Percentiles rank a stretch among this genome's conserved stretches.
Evolutionary conservation across 371 early-diverging fungal species (phyloP).

Genomic region (Synchytrium microbalum): DNA sequence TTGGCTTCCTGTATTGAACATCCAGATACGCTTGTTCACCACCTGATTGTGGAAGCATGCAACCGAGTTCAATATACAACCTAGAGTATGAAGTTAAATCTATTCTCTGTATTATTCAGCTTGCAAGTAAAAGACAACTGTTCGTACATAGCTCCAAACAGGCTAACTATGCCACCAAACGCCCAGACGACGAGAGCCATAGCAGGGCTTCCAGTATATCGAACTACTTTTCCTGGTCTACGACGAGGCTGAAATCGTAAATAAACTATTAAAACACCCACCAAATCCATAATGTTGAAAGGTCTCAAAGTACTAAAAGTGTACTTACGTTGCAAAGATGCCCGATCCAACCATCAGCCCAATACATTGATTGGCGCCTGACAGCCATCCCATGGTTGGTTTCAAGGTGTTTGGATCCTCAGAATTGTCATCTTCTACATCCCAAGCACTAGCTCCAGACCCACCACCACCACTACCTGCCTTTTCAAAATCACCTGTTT

Average conservation of each 20-base stretch:
- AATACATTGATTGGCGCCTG: constrained; percentile 38
- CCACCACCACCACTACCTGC: no score
- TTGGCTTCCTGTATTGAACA: constrained; percentile 49
- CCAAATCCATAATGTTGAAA: no score
- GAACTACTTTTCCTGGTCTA: background rate
- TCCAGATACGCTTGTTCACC: constrained; percentile 69
- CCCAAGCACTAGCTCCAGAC: no score
- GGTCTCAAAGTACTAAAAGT: background rate
- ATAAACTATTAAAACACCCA: no score
- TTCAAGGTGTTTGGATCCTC: constrained; percentile 40
- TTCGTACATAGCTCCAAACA: background rate
- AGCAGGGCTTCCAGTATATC: background rate
- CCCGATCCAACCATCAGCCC: background rate
- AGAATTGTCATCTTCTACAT: no score
- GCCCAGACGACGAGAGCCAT: background rate
- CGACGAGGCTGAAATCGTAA: no score
- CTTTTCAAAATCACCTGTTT: background rate
- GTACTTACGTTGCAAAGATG: background rate
- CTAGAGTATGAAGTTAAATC: no score
- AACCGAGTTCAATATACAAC: background rate
- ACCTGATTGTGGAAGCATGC: constrained; percentile 38
- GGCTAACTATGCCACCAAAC: background rate
- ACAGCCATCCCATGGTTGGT: background rate
- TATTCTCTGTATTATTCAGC: no score
- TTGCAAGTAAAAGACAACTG: no score